Evolutionary conservation across 2,329 filamentous ascomycete species (phyloP), one percentile per base, ranked within the genome.

Genomic region (Trichoderma sp.): DNA sequence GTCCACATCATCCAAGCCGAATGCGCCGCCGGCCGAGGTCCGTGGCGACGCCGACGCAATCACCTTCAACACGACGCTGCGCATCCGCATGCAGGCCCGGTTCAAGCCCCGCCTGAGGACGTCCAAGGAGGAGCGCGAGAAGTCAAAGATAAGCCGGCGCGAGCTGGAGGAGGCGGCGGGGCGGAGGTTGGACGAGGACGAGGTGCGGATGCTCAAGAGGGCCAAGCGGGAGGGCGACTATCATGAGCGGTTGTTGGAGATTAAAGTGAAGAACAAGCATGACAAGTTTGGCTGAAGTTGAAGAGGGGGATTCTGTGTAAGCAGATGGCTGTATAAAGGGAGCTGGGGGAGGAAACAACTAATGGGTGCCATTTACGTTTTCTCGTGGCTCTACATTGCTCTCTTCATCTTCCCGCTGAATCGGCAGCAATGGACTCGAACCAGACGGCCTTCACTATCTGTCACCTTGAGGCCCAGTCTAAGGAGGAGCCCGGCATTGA

Each of bases 251-350:
- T 85, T 98, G 81, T 85, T 98, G 78, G 92, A 97, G 85, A 87
- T 98, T 74, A 97, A 96, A 84, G 93, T 97, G 35, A 98, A 98
- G 87, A 92, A 92, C 74, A 98, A 97, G 86, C 95, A 97, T 85
- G 95, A 98, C 85, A 97, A 97, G 84, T 98, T 82, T 79, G 82
- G 83, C 11, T 85, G 77, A 84, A 27, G 45, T 33, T n/a, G 18
- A 24, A 3, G 11, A 18, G 9, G 9, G 3, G 60, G 9, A 21
- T 35, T 29, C 3, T 12, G 31, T 7, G 29, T 21, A 21, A 21
- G 29, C 29, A 33, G 29, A 62, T 21, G 60, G 8, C 11, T 21
- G 5, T n/a, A 6, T 18, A 29, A 6, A 3, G 14, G 56, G 21
- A 9, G 14, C n/a, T 21, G 24, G 29, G 33, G 4, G 27, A 9